Evolutionary conservation across 1,284 basidiomycete species (phyloP).

Genomic region (Mycena citricolor): DNA sequence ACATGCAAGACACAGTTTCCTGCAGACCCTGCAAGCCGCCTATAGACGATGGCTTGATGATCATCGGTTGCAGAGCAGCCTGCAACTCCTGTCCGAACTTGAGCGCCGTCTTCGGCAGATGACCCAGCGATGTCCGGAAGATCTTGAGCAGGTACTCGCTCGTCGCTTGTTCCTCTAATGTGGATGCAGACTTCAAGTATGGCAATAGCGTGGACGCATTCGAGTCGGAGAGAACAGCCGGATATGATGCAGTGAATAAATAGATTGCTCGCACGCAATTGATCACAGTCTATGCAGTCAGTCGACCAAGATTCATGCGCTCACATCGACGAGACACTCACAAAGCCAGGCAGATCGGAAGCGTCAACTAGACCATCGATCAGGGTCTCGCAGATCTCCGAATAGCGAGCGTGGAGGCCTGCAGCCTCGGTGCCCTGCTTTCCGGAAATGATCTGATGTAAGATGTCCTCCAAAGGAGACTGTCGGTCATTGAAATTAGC

Average conservation of each 20-base stretch:
- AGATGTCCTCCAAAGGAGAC: constrained; percentile 80
- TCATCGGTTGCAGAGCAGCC: constrained; percentile 79
- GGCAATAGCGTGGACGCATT: constrained; percentile 84
- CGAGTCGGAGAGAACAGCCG: constrained; percentile 74
- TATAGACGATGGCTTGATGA: constrained; percentile 72
- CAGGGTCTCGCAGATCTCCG: constrained; percentile 78
- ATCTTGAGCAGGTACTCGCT: constrained; percentile 87
- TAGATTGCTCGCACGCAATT: constrained; percentile 85
- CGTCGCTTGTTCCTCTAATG: constrained; percentile 82
- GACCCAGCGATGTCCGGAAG: constrained; percentile 81
- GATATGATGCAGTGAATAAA: constrained; percentile 78
- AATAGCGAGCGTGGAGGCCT: constrained; percentile 61
- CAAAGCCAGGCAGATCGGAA: constrained; percentile 73
- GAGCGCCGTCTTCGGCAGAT: constrained; percentile 83
- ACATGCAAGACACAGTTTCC: constrained; percentile 91
- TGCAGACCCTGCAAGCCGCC: constrained; percentile 72
- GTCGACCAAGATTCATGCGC: constrained; percentile 7
- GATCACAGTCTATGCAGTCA: constrained; percentile 59
- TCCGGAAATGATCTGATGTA: constrained; percentile 75
- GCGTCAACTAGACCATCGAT: constrained; percentile 89
- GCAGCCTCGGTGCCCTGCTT: constrained; percentile 55
- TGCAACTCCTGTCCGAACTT: constrained; percentile 89
- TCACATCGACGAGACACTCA: constrained; percentile 40
- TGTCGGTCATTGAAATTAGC: constrained; percentile 80
- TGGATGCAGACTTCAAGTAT: constrained; percentile 80